These are phyloP conservation scores for Akebia trifoliata DNA, from an alignment of 164 flowering plant genomes.

Conservation along the genomic window DNA sequence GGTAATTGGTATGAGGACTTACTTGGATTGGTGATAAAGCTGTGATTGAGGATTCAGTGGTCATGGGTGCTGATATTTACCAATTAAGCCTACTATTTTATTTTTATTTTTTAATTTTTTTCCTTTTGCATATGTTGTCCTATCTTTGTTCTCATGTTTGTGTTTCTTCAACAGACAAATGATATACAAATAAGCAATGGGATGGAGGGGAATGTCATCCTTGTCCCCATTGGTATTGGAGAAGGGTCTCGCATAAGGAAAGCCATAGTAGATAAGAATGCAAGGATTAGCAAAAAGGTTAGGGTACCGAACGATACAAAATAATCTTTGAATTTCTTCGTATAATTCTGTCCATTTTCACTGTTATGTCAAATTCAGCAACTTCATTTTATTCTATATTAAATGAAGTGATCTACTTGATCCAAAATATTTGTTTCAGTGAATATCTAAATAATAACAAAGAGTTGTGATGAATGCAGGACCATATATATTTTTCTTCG, in stretches of 20 bases:
- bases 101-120: neutral
- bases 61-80: slow-evolving; percentile 72
- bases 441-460: no score
- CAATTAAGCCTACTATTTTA: slow-evolving; percentile 19
- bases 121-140: neutral
- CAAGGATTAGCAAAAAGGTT: slow-evolving; percentile 71
- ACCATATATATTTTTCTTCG: no score
- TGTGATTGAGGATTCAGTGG: slow-evolving; percentile 60
- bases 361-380: neutral
- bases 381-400: no score
- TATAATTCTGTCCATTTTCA: neutral
- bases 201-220: slow-evolving; percentile 17
- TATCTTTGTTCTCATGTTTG: neutral
- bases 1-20: slow-evolving; percentile 64
- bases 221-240: slow-evolving; percentile 71
- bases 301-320: slow-evolving; percentile 32
- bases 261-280: slow-evolving; percentile 79
- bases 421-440: no score
- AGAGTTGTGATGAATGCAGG: no score
- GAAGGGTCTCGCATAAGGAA: slow-evolving; percentile 51
- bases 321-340: neutral
- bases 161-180: slow-evolving; percentile 20
- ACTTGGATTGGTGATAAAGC: slow-evolving; percentile 52
- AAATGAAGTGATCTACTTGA: no score
- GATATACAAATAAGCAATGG: slow-evolving; percentile 15